phyloP scores from a whole-genome alignment of 2,329 filamentous ascomycete species.

The Plenodomus lindquistii region DNA sequence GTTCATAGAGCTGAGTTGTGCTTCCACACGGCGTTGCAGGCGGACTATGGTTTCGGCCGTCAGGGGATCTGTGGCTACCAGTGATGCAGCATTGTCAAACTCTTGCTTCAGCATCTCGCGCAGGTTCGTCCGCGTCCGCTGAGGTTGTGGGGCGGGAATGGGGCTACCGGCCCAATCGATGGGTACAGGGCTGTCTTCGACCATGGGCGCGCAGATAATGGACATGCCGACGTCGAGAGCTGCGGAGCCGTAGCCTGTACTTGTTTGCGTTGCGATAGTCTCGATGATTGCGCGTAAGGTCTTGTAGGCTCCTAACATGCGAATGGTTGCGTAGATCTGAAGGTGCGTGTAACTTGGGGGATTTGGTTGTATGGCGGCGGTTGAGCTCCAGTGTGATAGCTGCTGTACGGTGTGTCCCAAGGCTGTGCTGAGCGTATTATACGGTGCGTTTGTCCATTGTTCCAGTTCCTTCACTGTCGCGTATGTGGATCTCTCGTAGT shows the following conservation, averaged over 20 bases:
- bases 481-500: constrained; percentile 64
- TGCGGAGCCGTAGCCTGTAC: constrained; percentile 61
- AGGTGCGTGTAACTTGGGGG: constrained; percentile 73
- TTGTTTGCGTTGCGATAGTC: constrained; percentile 66
- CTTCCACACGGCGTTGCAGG: constrained; percentile 66
- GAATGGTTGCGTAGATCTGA: constrained; percentile 64
- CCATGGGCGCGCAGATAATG: constrained; percentile 68
- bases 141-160: constrained; percentile 27
- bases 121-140: constrained; percentile 55
- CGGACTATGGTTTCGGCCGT: constrained; percentile 66
- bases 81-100: constrained; percentile 60
- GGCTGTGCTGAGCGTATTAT: constrained; percentile 60
- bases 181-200: constrained; percentile 41
- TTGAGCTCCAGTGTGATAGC: constrained; percentile 68
- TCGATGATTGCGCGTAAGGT: constrained; percentile 67
- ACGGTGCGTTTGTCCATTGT: constrained; percentile 63
- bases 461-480: constrained; percentile 70
- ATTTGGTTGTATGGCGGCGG: constrained; percentile 54
- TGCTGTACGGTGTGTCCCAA: constrained; percentile 65
- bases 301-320: constrained; percentile 64
- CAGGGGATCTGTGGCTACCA: constrained; percentile 60
- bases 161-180: constrained; percentile 40
- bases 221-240: constrained; percentile 71
- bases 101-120: constrained; percentile 63
- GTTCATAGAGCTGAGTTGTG: constrained; percentile 55